Base-by-base conservation (phyloP, 2,329 filamentous ascomycete genomes). In the Ceratocystis lukuohia region DNA sequence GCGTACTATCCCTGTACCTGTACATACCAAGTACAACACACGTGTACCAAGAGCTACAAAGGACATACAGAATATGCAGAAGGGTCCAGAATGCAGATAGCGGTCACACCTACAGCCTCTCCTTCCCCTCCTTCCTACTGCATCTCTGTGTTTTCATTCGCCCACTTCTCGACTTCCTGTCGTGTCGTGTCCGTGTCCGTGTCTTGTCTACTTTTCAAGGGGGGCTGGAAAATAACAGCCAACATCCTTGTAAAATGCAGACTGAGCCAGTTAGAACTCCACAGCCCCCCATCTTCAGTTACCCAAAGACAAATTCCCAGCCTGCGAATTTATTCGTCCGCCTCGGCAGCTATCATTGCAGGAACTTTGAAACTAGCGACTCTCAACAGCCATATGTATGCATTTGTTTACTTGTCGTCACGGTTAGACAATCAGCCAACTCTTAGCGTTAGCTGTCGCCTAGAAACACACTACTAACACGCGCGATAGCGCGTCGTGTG, bases 81-180 rank as follows among this genome's bases (percentile, higher is more conserved):
- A 22, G 7, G 48, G 48, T 22, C 48, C 7, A 22, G 48, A 50
- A 53, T 25, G n/a, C n/a, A 33, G 28, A n/a, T 59, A 22, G 56
- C 56, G 56, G 56, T 59, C 56, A 59, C 56, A n/a, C 22, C 20
- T 48, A 33, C 30, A 20, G 46, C 20, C n/a, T 20, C 48, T 7
- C 3, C 53, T 12, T 57, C 53, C 53, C 53, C 30, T 15, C 50
- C 25, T 57, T 57, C 20, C 48, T 53, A 5, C 48, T 53, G 20
- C 48, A 53, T 15, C 48, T 53, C 25, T 53, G 48, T 57, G 53
- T 57, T 57, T 57, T 57, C 53, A 57, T 57, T 57, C 53, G 53
- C 17, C n/a, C 53, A 57, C 25, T 37, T 17, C 53, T 30, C 53
- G n/a, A 30, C 53, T 30, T 33, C n/a, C n/a, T 57, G 53, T 25